Percentiles rank a stretch among this genome's conserved stretches.
Conservation (phyloP, 2,329 filamentous ascomycete species). For the Venturia oleaginea region DNA sequence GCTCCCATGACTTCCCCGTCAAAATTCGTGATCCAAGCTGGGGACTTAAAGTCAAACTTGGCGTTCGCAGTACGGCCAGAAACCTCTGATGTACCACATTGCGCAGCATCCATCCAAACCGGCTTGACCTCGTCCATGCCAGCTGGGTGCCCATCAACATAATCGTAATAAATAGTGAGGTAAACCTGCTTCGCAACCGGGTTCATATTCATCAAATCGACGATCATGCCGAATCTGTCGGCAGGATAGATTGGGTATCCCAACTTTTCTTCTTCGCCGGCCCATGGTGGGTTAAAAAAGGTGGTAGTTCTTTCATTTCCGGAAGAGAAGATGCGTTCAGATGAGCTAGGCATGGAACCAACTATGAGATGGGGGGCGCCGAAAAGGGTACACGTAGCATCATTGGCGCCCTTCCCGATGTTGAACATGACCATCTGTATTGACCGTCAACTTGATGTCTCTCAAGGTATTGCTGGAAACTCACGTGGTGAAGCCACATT, state of each 20-base stretch:
- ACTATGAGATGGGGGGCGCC: conserved; percentile 10
- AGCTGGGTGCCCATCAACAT: conserved; percentile 10
- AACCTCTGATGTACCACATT: conserved; percentile 11
- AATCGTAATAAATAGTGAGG: conserved; percentile 12
- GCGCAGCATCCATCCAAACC: conserved; percentile 12
- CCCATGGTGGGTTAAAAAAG: conserved; percentile 4
- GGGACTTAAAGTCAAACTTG: conserved; percentile 7
- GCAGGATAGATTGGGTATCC: conserved; percentile 11
- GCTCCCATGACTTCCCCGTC: conserved; percentile 10
- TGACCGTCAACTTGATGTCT: neutral
- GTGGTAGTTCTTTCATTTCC: conserved; percentile 12
- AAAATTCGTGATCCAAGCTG: conserved; percentile 11
- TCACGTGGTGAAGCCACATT: conserved; percentile 14
- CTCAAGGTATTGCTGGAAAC: neutral
- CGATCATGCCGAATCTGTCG: conserved; percentile 11
- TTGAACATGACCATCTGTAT: conserved; percentile 14
- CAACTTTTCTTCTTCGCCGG: neutral
- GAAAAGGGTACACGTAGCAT: conserved; percentile 11
- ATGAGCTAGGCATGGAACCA: neutral
- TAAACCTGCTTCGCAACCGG: conserved; percentile 4
- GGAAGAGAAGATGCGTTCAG: conserved; percentile 10
- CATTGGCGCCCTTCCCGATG: conserved; percentile 9
- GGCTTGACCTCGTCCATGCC: conserved; percentile 8
- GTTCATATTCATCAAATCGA: conserved; percentile 15
- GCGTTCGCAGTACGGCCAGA: neutral